phyloP scores from a whole-genome alignment of 1,284 basidiomycete genomes.

The Thecaphora thlaspeos region DNA sequence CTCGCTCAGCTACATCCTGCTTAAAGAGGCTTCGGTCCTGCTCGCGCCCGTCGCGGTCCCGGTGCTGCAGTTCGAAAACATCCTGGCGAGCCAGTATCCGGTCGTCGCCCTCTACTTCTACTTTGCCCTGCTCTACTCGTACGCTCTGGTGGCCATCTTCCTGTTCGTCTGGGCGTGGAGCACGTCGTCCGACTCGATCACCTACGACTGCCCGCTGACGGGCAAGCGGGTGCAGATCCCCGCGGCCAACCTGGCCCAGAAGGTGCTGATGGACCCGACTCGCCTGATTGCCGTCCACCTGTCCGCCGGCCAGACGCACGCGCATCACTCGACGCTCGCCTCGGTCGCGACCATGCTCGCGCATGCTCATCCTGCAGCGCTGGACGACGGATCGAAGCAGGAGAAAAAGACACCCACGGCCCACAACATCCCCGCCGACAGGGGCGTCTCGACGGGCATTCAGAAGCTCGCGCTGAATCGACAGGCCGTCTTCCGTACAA shows the following conservation, averaged over 20 bases:
- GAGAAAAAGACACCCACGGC: no score
- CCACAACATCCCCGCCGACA: no score
- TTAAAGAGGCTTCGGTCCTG: conserved; percentile 5
- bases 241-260: conserved; percentile 14
- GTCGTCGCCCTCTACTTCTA: conserved; percentile 3
- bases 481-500: conserved; percentile 4
- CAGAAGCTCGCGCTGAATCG: background rate
- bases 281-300: conserved; percentile 11
- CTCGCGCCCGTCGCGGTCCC: background rate
- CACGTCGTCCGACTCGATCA: conserved; percentile 8
- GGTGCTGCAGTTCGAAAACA: conserved; percentile 3
- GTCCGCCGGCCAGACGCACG: background rate
- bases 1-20: conserved; percentile 4
- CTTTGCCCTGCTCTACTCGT: conserved; percentile 10
- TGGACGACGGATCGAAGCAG: no score
- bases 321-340: background rate
- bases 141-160: conserved; percentile 8
- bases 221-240: conserved; percentile 4
- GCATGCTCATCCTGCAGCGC: conserved; percentile 1
- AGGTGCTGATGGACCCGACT: conserved; percentile 10
- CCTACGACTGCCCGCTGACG: conserved; percentile 3
- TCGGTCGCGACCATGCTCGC: conserved; percentile 1
- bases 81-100: conserved; percentile 15
- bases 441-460: background rate
- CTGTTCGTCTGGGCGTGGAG: conserved; percentile 22